Evolutionary conservation across 176 grass and related monocot genomes (phyloP).

Genomic region (Hsuehochloa calcarea): DNA sequence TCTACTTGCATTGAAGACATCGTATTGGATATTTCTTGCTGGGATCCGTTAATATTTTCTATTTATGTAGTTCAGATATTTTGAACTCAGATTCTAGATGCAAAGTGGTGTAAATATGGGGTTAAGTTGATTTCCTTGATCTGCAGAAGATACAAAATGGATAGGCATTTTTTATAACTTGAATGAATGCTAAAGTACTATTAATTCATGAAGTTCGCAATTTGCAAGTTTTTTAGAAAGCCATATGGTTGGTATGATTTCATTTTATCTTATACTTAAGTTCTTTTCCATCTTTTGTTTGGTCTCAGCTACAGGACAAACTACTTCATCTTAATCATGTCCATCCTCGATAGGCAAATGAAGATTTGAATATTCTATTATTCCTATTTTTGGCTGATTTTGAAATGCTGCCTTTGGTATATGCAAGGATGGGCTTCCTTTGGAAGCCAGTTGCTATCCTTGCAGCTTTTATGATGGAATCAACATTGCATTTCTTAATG

Average conservation of each 20-base stretch:
- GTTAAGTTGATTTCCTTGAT: not conserved
- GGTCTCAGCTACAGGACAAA: slow-evolving; percentile 86
- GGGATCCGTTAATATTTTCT: not conserved
- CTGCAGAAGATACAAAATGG: not conserved
- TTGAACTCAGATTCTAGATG: not conserved
- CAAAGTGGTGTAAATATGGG: not conserved
- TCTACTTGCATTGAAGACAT: not conserved
- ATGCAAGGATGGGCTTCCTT: slow-evolving; percentile 76
- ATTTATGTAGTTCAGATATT: not conserved
- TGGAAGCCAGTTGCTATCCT: slow-evolving; percentile 83
- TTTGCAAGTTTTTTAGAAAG: not conserved
- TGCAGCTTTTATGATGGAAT: slow-evolving; percentile 78
- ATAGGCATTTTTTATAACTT: not conserved
- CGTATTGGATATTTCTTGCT: not conserved
- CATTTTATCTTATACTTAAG: slow-evolving; percentile 1
- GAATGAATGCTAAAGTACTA: not conserved
- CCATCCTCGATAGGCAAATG: slow-evolving; percentile 66
- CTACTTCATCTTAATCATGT: slow-evolving; percentile 70
- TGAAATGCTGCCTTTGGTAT: slow-evolving; percentile 28
- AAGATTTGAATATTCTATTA: slow-evolving; percentile 25
- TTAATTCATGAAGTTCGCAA: not conserved
- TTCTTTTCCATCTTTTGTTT: slow-evolving; percentile 9
- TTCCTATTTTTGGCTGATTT: slow-evolving; percentile 1
- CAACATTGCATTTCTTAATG: slow-evolving; percentile 88
- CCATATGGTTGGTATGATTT: not conserved